phyloP scores from a whole-genome alignment of 2,329 filamentous ascomycete genomes.

The Curvularia spicifera region DNA sequence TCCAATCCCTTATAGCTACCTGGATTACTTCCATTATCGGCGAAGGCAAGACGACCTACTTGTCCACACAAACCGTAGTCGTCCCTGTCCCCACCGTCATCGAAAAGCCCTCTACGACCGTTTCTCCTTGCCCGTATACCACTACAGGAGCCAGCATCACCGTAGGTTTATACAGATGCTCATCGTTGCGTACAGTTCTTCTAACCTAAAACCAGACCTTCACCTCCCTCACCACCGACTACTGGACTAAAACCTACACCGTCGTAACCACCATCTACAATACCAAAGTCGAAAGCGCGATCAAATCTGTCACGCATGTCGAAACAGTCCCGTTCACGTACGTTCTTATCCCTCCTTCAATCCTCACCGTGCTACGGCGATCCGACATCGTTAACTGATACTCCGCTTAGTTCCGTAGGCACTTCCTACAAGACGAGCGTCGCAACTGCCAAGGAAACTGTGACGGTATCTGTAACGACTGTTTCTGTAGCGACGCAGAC shows the following conservation, averaged over 20 bases:
- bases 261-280: constrained; percentile 26
- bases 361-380: background rate
- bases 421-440: constrained; percentile 28
- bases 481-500: constrained; percentile 26
- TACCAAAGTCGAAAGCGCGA: constrained; percentile 20
- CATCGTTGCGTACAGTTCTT: background rate
- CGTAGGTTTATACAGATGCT: background rate
- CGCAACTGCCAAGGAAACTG: constrained; percentile 20
- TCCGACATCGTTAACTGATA: background rate
- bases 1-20: constrained; percentile 13
- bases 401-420: constrained; percentile 16
- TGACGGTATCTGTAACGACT: constrained; percentile 17
- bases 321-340: constrained; percentile 27
- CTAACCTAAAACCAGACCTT: constrained; percentile 8
- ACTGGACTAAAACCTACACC: constrained; percentile 21
- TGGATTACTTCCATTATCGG: constrained; percentile 21
- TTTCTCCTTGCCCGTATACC: constrained; percentile 18
- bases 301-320: constrained; percentile 19
- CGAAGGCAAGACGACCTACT: constrained; percentile 16
- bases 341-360: background rate
- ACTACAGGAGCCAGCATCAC: constrained; percentile 19
- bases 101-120: constrained; percentile 15
- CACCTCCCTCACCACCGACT: constrained; percentile 9
- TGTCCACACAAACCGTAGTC: constrained; percentile 29
- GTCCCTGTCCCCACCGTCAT: constrained; percentile 25